These are phyloP conservation scores for Erythrobasidium yunnanense DNA, from an alignment of 768 basidiomycete genomes.

Conservation along the genomic window DNA sequence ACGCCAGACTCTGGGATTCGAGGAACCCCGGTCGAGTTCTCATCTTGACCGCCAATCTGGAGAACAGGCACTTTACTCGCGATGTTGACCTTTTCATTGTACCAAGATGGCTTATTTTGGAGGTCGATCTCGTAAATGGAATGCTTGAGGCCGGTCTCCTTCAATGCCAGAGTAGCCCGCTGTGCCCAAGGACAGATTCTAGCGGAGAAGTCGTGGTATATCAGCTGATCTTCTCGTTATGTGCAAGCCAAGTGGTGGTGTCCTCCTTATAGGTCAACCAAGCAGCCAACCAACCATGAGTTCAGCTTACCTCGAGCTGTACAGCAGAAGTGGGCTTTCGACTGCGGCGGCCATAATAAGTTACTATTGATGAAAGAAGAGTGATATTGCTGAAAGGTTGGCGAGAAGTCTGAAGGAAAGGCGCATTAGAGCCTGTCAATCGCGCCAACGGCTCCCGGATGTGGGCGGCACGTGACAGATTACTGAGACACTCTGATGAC, in stretches of 20 bases:
- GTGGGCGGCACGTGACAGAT: neutral
- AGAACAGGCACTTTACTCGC: conserved; percentile 51
- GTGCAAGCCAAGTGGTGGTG: no score
- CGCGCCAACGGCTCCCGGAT: no score
- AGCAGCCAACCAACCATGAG: no score
- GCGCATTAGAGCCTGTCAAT: no score
- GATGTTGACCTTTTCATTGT: conserved; percentile 55
- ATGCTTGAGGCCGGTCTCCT: conserved; percentile 49
- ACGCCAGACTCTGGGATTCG: conserved; percentile 15
- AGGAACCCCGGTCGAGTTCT: conserved; percentile 4
- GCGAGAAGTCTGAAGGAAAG: no score
- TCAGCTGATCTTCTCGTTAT: no score
- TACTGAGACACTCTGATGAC: neutral
- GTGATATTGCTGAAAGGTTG: no score
- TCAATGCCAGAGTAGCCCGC: conserved; percentile 55
- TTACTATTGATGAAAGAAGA: no score
- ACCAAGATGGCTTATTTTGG: conserved; percentile 57
- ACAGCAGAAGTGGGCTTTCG: neutral
- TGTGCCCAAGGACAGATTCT: conserved; percentile 36
- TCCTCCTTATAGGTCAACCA: no score
- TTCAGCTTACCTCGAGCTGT: no score
- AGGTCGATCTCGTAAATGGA: conserved; percentile 54
- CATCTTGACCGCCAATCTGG: conserved; percentile 21
- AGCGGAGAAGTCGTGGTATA: no score
- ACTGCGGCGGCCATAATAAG: neutral